These are phyloP conservation scores for Oleoguttula mirabilis DNA, from an alignment of 495 filamentous ascomycete species.

Conservation along the genomic window DNA sequence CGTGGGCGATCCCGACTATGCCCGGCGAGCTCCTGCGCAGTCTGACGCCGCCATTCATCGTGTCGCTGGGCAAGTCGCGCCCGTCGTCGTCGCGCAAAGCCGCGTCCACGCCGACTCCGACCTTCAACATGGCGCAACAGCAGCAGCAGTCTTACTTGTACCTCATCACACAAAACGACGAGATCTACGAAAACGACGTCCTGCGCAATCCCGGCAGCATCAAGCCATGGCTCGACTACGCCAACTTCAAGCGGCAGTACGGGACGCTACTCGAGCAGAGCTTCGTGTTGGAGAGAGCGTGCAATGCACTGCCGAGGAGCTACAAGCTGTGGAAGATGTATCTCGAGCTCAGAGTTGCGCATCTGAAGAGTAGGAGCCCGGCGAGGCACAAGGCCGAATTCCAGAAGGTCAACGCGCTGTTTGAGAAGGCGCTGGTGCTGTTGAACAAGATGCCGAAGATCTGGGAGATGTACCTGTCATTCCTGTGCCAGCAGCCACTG, in stretches of 20 bases:
- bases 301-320: constrained; percentile 75
- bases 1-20: constrained; percentile 30
- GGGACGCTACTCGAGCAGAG: constrained; percentile 81
- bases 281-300: constrained; percentile 88
- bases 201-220: constrained; percentile 71
- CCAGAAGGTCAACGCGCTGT: constrained; percentile 87
- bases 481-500: constrained; percentile 79
- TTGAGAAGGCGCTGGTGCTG: constrained; percentile 84
- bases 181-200: constrained; percentile 92
- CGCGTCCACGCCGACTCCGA: background rate
- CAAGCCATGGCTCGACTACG: constrained; percentile 93
- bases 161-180: constrained; percentile 66
- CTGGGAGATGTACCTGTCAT: constrained; percentile 96
- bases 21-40: constrained; percentile 50
- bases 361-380: constrained; percentile 59
- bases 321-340: constrained; percentile 99
- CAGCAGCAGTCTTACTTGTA: constrained; percentile 24
- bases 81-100: constrained; percentile 9
- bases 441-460: constrained; percentile 98
- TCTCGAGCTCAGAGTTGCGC: constrained; percentile 65
- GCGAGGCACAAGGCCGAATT: constrained; percentile 71
- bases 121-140: background rate
- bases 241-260: constrained; percentile 81
- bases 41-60: constrained; percentile 29
- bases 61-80: constrained; percentile 14